Evolutionary conservation across 1,284 basidiomycete species (phyloP), one percentile per base, ranked within the genome.

Genomic region (Sphagnurus paluster): DNA sequence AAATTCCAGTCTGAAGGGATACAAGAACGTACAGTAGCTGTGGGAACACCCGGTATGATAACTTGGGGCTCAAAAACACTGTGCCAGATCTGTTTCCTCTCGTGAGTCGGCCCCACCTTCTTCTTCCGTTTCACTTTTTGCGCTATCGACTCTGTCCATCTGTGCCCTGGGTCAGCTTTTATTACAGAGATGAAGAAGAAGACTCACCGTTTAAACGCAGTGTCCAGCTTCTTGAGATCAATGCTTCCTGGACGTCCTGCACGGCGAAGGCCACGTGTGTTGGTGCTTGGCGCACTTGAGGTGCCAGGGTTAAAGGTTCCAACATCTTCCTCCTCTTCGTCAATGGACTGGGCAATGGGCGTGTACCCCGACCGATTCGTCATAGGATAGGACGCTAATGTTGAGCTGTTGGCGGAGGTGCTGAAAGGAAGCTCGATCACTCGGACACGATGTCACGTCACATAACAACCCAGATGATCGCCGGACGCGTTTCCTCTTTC

Each of bases 101-200:
- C 75, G 56, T 80, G 73, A 48, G 79, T 79, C 44, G 79, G 42
- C 13, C 42, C 72, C 21, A 76, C 74, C 66, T 85, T 89, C 77
- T 88, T 90, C 72, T 80, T 84, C 44, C 84, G 77, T 59, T 86
- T 89, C 44, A 90, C 80, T 64, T 87, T 89, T 69, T 90, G 84
- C 1, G 87, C 82, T 55, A 91, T 88, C 46, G 80, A 84, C 57
- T 87, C 82, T n/a, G 89, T 90, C 88, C 89, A 90, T 63, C 86
- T 88, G 40, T 17, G 19, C 38, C 29, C n/a, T 10, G 17, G 13
- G 21, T 32, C 29, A 41, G 44, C 33, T 41, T 6, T 34, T 2
- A n/a, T 20, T 24, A 34, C 28, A 35, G 43, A 45, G 13, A 32
- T 33, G 32, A 30, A 26, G 37, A 17, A 25, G 28, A 30, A 20